These are phyloP conservation scores for Dictyostelium purpureum DNA, from an alignment of 78 protist species.

Conservation along the genomic window DNA sequence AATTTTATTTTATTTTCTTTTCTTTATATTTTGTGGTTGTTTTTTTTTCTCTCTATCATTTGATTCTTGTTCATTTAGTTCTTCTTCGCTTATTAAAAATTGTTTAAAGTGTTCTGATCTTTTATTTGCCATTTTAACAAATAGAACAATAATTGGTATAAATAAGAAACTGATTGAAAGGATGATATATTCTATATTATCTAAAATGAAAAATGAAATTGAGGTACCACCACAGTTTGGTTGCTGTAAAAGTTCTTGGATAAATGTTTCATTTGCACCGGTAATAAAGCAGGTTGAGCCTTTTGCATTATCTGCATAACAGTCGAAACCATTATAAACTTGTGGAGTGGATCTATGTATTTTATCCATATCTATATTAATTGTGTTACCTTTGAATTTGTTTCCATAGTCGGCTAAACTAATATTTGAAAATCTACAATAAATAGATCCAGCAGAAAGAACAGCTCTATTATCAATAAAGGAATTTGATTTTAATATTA, in stretches of 20 bases:
- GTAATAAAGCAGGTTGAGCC: background rate
- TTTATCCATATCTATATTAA: background rate
- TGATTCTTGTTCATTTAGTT: background rate
- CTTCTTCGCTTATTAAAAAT: background rate
- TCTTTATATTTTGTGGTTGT: background rate
- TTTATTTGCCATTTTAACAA: background rate
- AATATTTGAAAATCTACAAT: background rate
- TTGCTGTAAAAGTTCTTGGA: background rate
- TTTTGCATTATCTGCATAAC: background rate
- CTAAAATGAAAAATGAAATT: background rate
- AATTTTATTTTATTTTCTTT: background rate
- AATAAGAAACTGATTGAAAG: background rate
- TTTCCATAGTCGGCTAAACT: background rate
- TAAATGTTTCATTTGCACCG: background rate
- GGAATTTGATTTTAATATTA: background rate
- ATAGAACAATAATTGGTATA: background rate
- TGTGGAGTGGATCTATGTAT: background rate
- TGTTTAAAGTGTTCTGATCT: background rate
- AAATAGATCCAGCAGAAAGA: background rate
- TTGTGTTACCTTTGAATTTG: background rate
- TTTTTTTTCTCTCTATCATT: background rate
- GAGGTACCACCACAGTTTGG: conserved; percentile 5
- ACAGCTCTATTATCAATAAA: background rate
- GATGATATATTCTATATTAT: background rate
- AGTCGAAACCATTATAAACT: background rate